Base-by-base conservation (phyloP, 768 basidiomycete genomes). In the Agrocybe pediades region DNA sequence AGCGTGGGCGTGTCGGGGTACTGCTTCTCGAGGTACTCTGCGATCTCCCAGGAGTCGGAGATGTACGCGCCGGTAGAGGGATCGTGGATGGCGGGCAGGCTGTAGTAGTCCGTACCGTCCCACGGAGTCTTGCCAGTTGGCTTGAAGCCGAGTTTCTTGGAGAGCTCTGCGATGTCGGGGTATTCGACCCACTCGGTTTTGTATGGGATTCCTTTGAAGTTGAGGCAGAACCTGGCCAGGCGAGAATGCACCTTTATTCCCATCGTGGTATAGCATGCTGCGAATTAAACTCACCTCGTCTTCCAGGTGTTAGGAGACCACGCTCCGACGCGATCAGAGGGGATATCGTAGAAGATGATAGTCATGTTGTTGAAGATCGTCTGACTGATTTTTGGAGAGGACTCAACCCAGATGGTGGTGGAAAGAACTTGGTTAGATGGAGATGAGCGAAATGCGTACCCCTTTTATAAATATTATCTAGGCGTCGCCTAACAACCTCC, bases 121-220 rank as follows among this genome's bases (percentile, higher is more conserved):
- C 59, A 48, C n/a, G 62, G 41, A 9, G 33, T 64, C 16, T 46
- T 62, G 11, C 36, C 46, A 0, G 71, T 78, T 7, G 77, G 71
- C 1, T 59, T 52, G 3, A 74, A 71, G 2, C 76, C 74, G 24
- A 76, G 49, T 50, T 70, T 67, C 50, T 69, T 67, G 64, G 63
- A 65, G 33, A 64, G 57, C 0, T 51, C 30, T 46, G 62, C 72
- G 47, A 85, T 77, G 47, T 84, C 78, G 2, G 77, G 77, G 55
- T 73, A 80, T 49, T 83, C 81, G 45, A 83, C 62, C 60, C 76
- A 80, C 43, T 74, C 71, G 1, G 81, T 82, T 59, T 69, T 74
- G 65, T 78, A 77, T 1, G 74, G 61, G 25, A 72, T 55, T 3
- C 63, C 62, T 60, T 71, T 73, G 61, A 64, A 69, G 52, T 72